Conservation (phyloP, 2,329 filamentous ascomycete species). For the Pseudocercospora eumusae region DNA sequence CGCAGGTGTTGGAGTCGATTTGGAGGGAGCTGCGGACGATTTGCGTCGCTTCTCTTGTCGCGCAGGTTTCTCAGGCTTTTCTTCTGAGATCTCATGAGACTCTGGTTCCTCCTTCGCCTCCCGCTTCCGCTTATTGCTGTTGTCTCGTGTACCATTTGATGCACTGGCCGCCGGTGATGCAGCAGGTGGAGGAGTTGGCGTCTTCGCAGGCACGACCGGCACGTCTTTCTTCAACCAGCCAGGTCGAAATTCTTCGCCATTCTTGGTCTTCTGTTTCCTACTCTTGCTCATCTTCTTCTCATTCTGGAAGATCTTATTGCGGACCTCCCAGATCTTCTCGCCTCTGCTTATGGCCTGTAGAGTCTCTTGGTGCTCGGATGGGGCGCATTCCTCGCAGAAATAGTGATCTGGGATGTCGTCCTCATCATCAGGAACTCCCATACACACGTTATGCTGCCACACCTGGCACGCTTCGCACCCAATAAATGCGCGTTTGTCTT, state of each 20-base stretch:
- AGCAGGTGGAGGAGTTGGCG: conserved; percentile 14
- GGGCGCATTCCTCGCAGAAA: conserved; percentile 87
- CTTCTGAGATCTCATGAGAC: conserved; percentile 22
- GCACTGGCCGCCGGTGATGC: conserved; percentile 2
- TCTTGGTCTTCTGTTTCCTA: conserved; percentile 55
- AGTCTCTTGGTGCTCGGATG: conserved; percentile 78
- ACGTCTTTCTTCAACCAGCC: conserved; percentile 40
- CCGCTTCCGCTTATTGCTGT: conserved; percentile 40
- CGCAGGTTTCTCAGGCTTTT: conserved; percentile 26
- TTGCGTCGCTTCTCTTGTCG: conserved; percentile 42
- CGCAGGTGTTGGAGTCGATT: conserved; percentile 15
- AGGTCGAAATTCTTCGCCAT: conserved; percentile 34
- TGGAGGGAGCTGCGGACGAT: conserved; percentile 32
- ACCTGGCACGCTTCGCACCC: conserved; percentile 88
- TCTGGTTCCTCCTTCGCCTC: conserved; percentile 28
- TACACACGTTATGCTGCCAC: conserved; percentile 98
- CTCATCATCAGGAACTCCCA: conserved; percentile 77
- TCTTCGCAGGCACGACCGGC: conserved; percentile 14
- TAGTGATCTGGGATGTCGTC: conserved; percentile 79
- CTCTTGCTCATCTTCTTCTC: conserved; percentile 63
- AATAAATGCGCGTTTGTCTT: conserved; percentile 89
- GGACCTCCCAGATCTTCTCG: conserved; percentile 77
- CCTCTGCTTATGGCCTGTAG: conserved; percentile 75
- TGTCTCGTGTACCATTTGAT: conserved; percentile 5
- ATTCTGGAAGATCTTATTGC: conserved; percentile 47